Percentiles rank a stretch among this genome's conserved stretches.
Conservation (phyloP, 768 basidiomycete genomes). For the Kwoniella dejecticola region DNA sequence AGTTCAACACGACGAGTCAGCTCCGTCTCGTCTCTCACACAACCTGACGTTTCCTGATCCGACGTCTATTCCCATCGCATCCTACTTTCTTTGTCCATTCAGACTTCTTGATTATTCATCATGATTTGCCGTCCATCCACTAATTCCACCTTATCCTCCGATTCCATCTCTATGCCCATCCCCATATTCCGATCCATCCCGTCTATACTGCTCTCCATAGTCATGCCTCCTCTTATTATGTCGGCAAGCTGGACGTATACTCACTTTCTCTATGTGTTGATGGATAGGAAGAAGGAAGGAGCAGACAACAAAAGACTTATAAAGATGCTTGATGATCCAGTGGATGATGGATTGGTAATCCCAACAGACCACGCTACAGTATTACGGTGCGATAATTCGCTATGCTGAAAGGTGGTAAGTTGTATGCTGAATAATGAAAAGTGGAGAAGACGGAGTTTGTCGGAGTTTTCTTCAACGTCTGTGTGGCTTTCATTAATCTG, state of each 20-base stretch:
- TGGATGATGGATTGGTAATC: constrained; percentile 11
- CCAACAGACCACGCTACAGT: neutral
- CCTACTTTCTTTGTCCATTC: neutral
- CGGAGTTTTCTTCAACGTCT: constrained; percentile 13
- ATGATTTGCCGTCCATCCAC: neutral
- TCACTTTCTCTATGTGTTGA: constrained; percentile 20
- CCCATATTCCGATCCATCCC: neutral
- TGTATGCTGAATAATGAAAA: constrained; percentile 6
- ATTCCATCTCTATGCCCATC: neutral
- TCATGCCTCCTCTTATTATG: neutral
- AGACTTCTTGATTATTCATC: neutral
- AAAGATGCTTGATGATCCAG: neutral
- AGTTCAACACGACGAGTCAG: neutral
- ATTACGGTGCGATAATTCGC: too few species aligned
- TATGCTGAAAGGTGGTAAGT: too few species aligned
- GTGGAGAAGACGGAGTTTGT: constrained; percentile 24
- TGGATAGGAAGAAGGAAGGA: constrained; percentile 5
- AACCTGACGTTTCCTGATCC: neutral
- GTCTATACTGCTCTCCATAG: neutral
- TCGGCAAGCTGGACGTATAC: constrained; percentile 1
- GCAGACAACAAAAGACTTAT: neutral
- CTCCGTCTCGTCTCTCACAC: too few species aligned
- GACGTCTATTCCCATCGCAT: neutral
- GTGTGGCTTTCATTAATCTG: neutral
- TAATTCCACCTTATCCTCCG: neutral